These are phyloP conservation scores for Carex littledalei DNA, from an alignment of 176 grass and related monocot species.

Conservation along the genomic window DNA sequence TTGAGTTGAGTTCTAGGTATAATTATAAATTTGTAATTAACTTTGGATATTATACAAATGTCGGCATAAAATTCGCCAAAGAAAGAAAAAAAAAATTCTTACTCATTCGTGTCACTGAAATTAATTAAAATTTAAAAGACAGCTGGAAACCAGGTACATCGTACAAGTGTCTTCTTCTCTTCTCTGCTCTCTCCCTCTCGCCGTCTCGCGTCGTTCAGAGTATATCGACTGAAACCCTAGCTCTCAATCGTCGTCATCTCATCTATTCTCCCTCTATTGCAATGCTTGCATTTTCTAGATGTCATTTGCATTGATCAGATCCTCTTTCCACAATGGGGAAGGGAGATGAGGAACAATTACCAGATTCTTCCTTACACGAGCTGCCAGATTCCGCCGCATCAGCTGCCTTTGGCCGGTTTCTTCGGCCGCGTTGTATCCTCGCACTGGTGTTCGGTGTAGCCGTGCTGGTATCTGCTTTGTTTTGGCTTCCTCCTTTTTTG, in stretches of 20 bases:
- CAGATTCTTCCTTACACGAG: neutral
- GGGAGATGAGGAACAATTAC: constrained; percentile 15
- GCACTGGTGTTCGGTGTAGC: constrained; percentile 29
- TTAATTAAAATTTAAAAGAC: neutral
- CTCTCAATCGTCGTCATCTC: neutral
- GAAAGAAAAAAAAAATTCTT: neutral
- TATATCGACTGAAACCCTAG: constrained; percentile 20
- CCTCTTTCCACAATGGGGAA: constrained; percentile 20
- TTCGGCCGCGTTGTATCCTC: constrained; percentile 22
- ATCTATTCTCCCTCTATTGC: neutral
- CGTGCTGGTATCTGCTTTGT: constrained; percentile 36
- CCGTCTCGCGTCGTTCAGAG: neutral
- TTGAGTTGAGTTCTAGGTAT: too few species aligned
- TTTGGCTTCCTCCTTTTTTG: constrained; percentile 44
- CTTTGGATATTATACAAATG: too few species aligned
- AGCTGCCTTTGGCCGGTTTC: neutral
- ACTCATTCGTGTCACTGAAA: neutral
- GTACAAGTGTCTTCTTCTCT: constrained; percentile 5
- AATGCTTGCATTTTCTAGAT: constrained; percentile 12
- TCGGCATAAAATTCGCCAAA: too few species aligned
- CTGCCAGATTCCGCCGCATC: neutral
- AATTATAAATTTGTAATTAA: too few species aligned
- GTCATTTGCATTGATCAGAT: neutral
- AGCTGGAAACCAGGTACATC: constrained; percentile 8
- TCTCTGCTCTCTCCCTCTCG: neutral